Evolutionary conservation across 192 early-diverging fungal genomes (phyloP), one percentile per base, ranked within the genome.

Genomic region (Dimargaris xerosporica): DNA sequence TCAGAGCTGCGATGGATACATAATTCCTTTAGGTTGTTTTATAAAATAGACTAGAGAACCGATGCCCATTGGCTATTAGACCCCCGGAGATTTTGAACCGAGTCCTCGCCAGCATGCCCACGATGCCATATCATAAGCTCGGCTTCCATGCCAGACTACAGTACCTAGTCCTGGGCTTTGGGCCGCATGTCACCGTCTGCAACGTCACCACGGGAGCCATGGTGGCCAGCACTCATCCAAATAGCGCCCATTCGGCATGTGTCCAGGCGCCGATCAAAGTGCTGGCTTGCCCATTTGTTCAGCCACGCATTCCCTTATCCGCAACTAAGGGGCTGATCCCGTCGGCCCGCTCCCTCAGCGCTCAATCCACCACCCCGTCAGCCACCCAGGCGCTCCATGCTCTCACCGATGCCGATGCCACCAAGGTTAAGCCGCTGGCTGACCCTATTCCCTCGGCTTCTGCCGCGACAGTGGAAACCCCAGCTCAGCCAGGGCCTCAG

Each of bases 141-240:
- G 52, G 21, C 52, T 53, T 71, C 53, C 69, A 78, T 62, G 73
- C 75, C 1, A 69, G 61, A 13, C 69, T 72, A 55, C 67, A 79
- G 54, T 31, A 66, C 5, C 64, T 83, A 28, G 71, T 75, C 15
- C 67, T 81, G 4, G 69, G 70, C 28, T 79, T 73, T 62, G 81
- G 81, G 34, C 56, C 66, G n/a, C 64, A 78, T 44, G 71, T 80
- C 50, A 71, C 79, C 29, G 73, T 73, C 25, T 60, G 58, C 58
- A 26, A 44, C 42, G 34, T 60, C 13, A 10, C 17, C 58, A n/a
- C 34, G 21, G 58, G 56, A 77, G 16, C 69, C 3, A 2, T 63
- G 30, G 62, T 39, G 45, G 51, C 62, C 31, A 55, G 31, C 45
- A 48, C 51, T 5, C n/a, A 50, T 1, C 13, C 50, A 1, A 54